Percentiles rank a stretch among this genome's conserved stretches.
Conservation (phyloP, 345 rosid genomes). For the Salix caprea region DNA sequence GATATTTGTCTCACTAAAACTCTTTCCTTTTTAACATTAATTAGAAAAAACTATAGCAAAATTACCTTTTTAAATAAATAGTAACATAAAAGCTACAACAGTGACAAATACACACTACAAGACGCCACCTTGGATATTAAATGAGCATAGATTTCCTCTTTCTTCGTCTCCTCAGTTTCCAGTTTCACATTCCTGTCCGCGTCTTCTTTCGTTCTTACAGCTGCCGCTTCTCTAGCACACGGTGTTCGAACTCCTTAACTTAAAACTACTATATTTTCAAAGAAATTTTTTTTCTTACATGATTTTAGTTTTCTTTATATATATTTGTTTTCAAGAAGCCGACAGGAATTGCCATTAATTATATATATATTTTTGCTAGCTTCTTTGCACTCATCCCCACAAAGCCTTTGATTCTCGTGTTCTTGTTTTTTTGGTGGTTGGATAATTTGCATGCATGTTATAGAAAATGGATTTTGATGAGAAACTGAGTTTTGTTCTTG, state of each 20-base stretch:
- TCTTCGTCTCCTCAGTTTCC: background rate
- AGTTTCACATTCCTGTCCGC: background rate
- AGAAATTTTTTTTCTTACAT: background rate
- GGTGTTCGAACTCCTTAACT: background rate
- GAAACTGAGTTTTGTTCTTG: background rate
- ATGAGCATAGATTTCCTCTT: too few relatives aligned
- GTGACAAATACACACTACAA: too few relatives aligned
- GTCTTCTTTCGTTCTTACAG: background rate
- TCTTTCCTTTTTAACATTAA: too few relatives aligned
- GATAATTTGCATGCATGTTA: slow-evolving; percentile 13
- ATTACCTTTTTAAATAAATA: too few relatives aligned
- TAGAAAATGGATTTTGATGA: slow-evolving; percentile 41
- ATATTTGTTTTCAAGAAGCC: background rate
- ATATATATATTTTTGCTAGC: too few relatives aligned
- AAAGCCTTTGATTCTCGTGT: background rate
- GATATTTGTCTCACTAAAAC: too few relatives aligned
- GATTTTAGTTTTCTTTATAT: background rate
- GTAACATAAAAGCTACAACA: too few relatives aligned
- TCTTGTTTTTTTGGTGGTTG: background rate
- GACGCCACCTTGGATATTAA: too few relatives aligned
- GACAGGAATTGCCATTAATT: background rate
- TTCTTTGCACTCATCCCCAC: too few relatives aligned
- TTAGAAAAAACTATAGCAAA: too few relatives aligned
- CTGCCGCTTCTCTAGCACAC: background rate
- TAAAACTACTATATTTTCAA: background rate